Conservation (phyloP, 2,329 filamentous ascomycete genomes). For the Calonectria pseudoreteaudii region DNA sequence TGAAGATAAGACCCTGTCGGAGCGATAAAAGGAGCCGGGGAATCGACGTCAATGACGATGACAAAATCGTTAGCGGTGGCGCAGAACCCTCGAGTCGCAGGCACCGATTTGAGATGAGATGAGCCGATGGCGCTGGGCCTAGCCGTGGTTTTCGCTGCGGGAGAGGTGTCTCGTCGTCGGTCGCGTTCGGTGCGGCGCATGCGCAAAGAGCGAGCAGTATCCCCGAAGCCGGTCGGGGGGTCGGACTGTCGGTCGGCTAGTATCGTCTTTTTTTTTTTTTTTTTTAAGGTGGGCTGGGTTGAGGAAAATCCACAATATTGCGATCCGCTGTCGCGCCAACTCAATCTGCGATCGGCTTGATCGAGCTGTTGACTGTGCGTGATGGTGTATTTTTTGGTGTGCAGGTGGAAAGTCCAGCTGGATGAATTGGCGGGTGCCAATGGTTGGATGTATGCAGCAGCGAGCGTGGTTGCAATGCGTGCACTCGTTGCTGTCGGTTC, state of each 20-base stretch:
- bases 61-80: constrained; percentile 35
- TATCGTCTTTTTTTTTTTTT: constrained; percentile 36
- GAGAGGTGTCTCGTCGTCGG: background rate
- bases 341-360: background rate
- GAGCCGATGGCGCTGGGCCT: background rate
- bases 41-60: constrained; percentile 41
- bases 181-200: background rate
- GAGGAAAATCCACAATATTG: constrained; percentile 6
- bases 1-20: background rate
- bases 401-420: background rate
- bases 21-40: background rate
- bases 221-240: constrained; percentile 37
- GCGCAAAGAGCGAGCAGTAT: constrained; percentile 9
- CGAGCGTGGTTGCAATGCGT: background rate
- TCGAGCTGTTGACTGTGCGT: background rate
- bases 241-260: constrained; percentile 38
- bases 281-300: background rate
- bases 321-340: constrained; percentile 10
- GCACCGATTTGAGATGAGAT: background rate
- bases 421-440: background rate
- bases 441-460: background rate
- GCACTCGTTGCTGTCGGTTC: background rate
- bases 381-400: background rate
- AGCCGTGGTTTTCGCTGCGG: background rate
- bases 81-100: constrained; percentile 16